phyloP scores from a whole-genome alignment of 768 basidiomycete species.

The Leucosporidium creatinivorum region DNA sequence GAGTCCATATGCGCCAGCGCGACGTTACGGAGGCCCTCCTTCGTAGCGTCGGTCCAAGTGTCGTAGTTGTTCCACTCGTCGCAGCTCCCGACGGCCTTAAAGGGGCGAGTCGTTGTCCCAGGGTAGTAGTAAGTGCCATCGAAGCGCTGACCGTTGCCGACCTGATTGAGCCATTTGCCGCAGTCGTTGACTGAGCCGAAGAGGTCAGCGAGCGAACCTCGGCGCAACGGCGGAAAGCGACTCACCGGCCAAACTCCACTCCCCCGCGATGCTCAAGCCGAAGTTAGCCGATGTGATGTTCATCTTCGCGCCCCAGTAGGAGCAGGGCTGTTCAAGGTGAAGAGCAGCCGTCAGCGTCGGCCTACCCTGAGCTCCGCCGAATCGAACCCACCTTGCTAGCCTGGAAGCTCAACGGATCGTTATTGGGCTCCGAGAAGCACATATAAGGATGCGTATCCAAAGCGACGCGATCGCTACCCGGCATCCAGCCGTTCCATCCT shows the following conservation, averaged over 20 bases:
- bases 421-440: slow-evolving; percentile 59
- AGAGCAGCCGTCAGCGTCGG: no score
- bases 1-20: slow-evolving; percentile 86
- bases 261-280: slow-evolving; percentile 75
- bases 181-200: slow-evolving; percentile 71
- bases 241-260: slow-evolving; percentile 52
- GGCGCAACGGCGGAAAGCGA: not conserved
- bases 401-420: slow-evolving; percentile 48
- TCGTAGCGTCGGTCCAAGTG: slow-evolving; percentile 57
- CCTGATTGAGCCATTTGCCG: slow-evolving; percentile 48
- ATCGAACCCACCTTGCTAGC: slow-evolving; percentile 15
- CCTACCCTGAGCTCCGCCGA: no score
- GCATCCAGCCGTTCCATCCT: slow-evolving; percentile 63
- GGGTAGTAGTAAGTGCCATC: slow-evolving; percentile 58
- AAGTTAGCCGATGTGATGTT: slow-evolving; percentile 59
- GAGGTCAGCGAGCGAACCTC: not conserved
- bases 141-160: slow-evolving; percentile 63
- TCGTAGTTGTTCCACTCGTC: slow-evolving; percentile 64
- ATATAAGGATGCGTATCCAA: slow-evolving; percentile 85
- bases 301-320: slow-evolving; percentile 59
- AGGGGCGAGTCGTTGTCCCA: slow-evolving; percentile 16
- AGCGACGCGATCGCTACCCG: slow-evolving; percentile 69
- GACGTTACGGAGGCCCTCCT: slow-evolving; percentile 60
- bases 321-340: slow-evolving; percentile 55
- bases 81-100: slow-evolving; percentile 49